Base-by-base conservation (phyloP, 345 rosid genomes). In the Brassica rapa region DNA sequence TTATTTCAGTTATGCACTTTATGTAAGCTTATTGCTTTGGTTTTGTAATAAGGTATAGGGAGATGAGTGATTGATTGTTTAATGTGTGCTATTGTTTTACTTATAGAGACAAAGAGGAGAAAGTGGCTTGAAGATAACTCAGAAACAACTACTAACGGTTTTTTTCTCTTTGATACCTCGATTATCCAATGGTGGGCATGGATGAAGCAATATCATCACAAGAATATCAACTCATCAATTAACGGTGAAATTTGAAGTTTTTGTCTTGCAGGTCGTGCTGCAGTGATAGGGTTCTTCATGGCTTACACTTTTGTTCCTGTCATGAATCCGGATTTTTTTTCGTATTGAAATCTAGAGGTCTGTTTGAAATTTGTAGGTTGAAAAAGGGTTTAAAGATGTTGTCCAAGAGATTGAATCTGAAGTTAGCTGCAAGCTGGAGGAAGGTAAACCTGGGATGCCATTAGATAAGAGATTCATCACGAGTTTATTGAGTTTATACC, bases 81-180 rank as follows among this genome's bases (percentile, higher is more conserved):
- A 27, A 16, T 62, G 60, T 63, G 71, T 46, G 55, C 37, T 33
- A 5, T 39, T 39, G 46, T 0, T 8, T 39, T 39, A 8, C 46
- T 2, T 21, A 6, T 84, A 92, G 97, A 95, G 96, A 97, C 85
- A 39, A 91, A 83, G 87, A 91, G 99, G 84, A 88, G 99, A 77
- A 93, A 95, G 82, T 91, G 89, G 93, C 95, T 95, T 2, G 89
- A 93, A 84, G 35, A 32, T 35, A 35, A 7, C 39, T 9, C 8
- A 35, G 39, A 35, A 35, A 35, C 39, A 35, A 35, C 39, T 35
- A 35, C 39, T 1, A 35, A 35, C 39, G 8, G 39, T 35, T 8
- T 35, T 35, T 35, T 35, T 35, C 39, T 35, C 9, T 35, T 35
- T 8, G 9, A 35, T 35, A 6, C 9, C 9, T 7, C 39, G 9